phyloP scores from a whole-genome alignment of 2,329 filamentous ascomycete genomes.

The Paecilomyces variotii region DNA sequence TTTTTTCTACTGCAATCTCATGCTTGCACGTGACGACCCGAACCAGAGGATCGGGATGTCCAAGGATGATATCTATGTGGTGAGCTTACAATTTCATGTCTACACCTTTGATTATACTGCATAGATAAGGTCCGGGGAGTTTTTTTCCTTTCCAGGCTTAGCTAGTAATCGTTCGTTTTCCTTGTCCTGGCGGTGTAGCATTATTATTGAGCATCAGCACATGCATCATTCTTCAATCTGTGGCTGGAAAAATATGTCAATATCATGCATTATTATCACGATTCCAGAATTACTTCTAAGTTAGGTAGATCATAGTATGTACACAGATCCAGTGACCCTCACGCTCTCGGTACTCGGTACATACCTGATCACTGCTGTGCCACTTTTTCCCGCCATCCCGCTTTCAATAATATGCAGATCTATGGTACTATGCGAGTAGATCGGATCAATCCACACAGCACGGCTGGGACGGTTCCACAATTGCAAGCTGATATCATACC shows the following conservation, averaged over 20 bases:
- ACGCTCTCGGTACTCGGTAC: background rate
- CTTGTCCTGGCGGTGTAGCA: background rate
- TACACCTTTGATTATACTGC: background rate
- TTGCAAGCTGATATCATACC: background rate
- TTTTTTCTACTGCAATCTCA: background rate
- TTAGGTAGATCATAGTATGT: background rate
- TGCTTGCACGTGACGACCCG: background rate
- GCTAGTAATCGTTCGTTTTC: background rate
- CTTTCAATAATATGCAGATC: background rate
- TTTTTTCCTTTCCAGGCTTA: background rate
- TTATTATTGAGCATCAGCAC: background rate
- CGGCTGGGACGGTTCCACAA: background rate
- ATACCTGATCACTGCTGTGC: background rate
- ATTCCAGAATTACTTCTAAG: background rate
- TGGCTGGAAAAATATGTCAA: background rate
- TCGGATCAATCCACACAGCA: background rate
- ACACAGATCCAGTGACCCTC: background rate
- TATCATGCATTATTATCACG: background rate
- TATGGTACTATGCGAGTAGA: background rate
- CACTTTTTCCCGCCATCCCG: background rate
- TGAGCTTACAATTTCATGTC: background rate
- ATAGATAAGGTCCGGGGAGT: background rate
- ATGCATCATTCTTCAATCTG: background rate
- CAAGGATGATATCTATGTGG: background rate
- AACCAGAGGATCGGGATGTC: background rate